A percentile compares a stretch with the other conserved stretches of the same genome.
Conservation (phyloP, 1,284 basidiomycete genomes). For the Inonotus obliquus region DNA sequence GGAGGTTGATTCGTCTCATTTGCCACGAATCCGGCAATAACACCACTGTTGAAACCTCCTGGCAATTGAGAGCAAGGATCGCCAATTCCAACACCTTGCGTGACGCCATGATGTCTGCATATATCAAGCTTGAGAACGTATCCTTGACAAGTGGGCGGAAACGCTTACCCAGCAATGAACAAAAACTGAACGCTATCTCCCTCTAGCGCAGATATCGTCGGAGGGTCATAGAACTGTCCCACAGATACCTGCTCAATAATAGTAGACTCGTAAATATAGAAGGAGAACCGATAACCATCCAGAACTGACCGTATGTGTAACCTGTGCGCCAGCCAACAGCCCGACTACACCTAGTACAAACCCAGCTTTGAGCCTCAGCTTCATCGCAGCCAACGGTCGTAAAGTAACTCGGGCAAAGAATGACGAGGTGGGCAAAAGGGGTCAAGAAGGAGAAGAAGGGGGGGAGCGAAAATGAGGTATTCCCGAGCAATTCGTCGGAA, state of each 20-base stretch:
- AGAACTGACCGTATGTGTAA: neutral
- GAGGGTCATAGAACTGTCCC: conserved; percentile 10
- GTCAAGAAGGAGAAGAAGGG: neutral
- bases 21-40: neutral
- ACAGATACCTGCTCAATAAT: neutral
- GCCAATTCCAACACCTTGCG: conserved; percentile 2
- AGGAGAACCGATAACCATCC: neutral
- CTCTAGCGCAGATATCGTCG: neutral
- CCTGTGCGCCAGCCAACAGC: neutral
- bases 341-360: neutral
- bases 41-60: conserved; percentile 14
- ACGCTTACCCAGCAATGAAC: neutral
- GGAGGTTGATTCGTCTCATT: conserved; percentile 9
- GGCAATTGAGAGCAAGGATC: conserved; percentile 6
- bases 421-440: neutral
- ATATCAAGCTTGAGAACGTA: neutral
- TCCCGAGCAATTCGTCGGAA: neutral
- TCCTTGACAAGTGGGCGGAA: neutral
- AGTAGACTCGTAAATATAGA: neutral
- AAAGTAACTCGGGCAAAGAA: neutral
- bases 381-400: neutral
- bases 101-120: conserved; percentile 12
- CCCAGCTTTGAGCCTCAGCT: neutral
- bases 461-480: neutral
- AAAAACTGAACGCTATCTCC: conserved; percentile 6